Evolutionary conservation across 1,284 basidiomycete species (phyloP).

Genomic region (Xerocomus nothofagi): DNA sequence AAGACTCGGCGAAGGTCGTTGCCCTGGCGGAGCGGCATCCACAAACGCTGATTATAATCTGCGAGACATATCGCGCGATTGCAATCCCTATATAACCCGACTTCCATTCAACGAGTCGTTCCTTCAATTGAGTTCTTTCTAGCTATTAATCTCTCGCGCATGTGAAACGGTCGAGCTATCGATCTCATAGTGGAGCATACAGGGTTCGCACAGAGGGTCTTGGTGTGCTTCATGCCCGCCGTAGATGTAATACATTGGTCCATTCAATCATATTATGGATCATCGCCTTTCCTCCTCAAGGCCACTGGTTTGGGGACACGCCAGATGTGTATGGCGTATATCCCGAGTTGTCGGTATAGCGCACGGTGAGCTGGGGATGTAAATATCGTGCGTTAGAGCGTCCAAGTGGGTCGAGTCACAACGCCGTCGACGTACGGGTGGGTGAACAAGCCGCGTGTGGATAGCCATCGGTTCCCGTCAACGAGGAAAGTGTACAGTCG

Average conservation of each 20-base stretch:
- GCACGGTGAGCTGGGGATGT: background rate
- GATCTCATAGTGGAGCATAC: background rate
- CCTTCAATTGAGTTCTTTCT: too few species aligned
- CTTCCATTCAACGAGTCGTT: too few species aligned
- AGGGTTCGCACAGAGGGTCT: background rate
- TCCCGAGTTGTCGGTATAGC: background rate
- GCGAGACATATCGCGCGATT: too few species aligned
- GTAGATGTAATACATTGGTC: background rate
- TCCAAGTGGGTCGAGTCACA: background rate
- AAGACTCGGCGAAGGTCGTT: too few species aligned
- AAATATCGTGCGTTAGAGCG: background rate
- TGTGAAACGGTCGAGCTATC: too few species aligned
- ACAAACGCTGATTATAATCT: too few species aligned
- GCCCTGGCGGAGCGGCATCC: too few species aligned
- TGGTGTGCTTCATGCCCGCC: background rate
- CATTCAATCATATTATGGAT: slow-evolving; percentile 2
- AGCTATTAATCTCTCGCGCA: background rate
- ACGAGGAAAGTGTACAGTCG: too few species aligned
- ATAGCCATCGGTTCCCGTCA: too few species aligned
- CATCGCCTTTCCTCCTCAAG: slow-evolving; percentile 5
- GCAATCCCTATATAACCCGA: too few species aligned
- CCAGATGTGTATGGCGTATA: background rate
- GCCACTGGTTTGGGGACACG: background rate
- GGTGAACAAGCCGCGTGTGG: too few species aligned
- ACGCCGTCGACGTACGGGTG: too few species aligned